phyloP scores from a whole-genome alignment of 441 rosid species.

The Aleurites moluccanus region DNA sequence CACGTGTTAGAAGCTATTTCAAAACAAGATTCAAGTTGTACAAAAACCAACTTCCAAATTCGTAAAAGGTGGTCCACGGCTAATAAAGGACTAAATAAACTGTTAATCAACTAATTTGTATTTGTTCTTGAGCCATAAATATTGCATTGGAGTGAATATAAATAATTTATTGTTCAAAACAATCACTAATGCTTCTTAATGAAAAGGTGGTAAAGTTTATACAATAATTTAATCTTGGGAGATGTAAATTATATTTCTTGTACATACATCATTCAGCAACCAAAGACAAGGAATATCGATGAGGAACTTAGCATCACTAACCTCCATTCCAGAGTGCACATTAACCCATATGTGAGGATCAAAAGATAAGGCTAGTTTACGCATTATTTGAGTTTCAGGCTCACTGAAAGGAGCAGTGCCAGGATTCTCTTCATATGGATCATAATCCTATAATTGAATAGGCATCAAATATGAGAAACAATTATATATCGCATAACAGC shows the following conservation, averaged over 20 bases:
- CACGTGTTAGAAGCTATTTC: background rate
- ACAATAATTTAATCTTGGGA: background rate
- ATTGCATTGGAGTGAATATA: background rate
- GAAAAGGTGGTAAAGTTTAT: background rate
- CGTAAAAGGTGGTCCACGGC: background rate
- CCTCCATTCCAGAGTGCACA: constrained; percentile 99
- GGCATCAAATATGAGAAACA: constrained; percentile 21
- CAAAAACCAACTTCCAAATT: background rate
- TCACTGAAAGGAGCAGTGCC: constrained; percentile 93
- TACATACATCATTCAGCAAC: background rate
- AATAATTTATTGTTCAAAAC: background rate
- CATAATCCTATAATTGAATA: constrained; percentile 65
- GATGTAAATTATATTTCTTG: too few relatives aligned
- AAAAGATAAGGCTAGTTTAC: constrained; percentile 86
- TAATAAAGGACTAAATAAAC: background rate
- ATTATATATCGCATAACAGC: constrained; percentile 5
- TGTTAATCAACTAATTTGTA: background rate
- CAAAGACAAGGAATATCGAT: background rate
- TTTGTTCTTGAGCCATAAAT: background rate
- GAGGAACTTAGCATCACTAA: constrained; percentile 28
- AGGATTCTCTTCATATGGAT: constrained; percentile 99
- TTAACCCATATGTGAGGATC: constrained; percentile 96
- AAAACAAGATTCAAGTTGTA: background rate
- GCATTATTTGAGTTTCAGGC: constrained; percentile 94
- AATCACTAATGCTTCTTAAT: background rate